phyloP scores from a whole-genome alignment of 768 basidiomycete species.

The Termitomyces sp. region DNA sequence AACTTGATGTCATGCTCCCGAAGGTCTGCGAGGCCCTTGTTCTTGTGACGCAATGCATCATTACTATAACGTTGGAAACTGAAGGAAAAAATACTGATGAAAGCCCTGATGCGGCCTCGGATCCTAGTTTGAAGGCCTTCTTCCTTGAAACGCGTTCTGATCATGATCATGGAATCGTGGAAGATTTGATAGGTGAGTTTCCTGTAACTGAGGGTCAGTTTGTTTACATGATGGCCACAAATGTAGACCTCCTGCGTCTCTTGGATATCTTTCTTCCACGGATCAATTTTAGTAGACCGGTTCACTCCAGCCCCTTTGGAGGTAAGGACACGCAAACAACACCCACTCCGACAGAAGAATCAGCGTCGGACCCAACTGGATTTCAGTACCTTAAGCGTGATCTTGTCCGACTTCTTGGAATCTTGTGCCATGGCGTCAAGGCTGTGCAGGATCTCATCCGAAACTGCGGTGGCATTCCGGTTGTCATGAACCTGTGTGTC shows the following conservation, averaged over 20 bases:
- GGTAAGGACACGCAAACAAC: conserved; percentile 16
- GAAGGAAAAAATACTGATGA: conserved; percentile 27
- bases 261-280: conserved; percentile 81
- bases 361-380: conserved; percentile 40
- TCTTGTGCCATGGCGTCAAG: conserved; percentile 60
- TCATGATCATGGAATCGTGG: conserved; percentile 42
- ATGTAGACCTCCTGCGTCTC: conserved; percentile 63
- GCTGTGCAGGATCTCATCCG: conserved; percentile 73
- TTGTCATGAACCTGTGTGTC: conserved; percentile 85
- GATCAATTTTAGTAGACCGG: conserved; percentile 71
- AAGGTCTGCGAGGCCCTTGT: conserved; percentile 80
- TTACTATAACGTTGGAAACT: conserved; percentile 54
- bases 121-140: conserved; percentile 31
- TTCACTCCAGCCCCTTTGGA: conserved; percentile 22
- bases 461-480: conserved; percentile 64
- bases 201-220: neutral
- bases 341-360: conserved; percentile 18
- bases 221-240: conserved; percentile 8
- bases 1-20: conserved; percentile 67
- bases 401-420: conserved; percentile 82
- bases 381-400: conserved; percentile 87
- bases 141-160: conserved; percentile 38
- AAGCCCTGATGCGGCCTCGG: conserved; percentile 11
- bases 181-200: conserved; percentile 49
- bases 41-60: conserved; percentile 70